Evolutionary conservation across 768 basidiomycete species (phyloP), one percentile per base, ranked within the genome.

Genomic region (Favolaschia claudopus): DNA sequence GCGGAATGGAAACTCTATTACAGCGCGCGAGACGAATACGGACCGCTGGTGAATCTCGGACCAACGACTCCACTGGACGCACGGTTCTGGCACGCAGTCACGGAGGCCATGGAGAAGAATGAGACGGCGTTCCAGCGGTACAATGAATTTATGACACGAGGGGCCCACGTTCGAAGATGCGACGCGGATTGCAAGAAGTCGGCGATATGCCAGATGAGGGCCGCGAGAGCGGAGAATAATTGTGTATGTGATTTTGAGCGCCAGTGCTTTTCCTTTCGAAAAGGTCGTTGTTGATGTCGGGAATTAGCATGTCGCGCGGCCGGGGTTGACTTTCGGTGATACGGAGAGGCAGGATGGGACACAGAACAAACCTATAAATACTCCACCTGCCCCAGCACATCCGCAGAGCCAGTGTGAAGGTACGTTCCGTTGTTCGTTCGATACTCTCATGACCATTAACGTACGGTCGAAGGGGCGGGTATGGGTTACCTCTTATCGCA

Each of bases 61-160:
- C 63, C 76, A 0, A 71, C 55, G 2, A 70, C 76, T 44, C 67
- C 85, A 1, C 74, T 88, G 13, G 75, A 72, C 24, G 77, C 85
- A 3, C 70, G 79, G 9, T 88, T 88, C 72, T 88, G 86, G 87
- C 87, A 88, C 67, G 71, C 72, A 39, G 75, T 87, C 8, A 87
- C 86, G 0, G 85, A 85, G 52, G 79, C 74, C 0, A 83, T 87
- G 58, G 79, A 71, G 37, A 56, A 69, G 19, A 81, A 86, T 63
- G 78, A 82, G 34, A 69, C 71, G 14, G 76, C 78, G 4, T 83
- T 82, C 60, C 68, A 80, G 37, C 67, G 79, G 31, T 87, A 79
- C 71, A 81, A 80, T 63, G 72, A 70, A 22, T 80, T 79, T 62
- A 71, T 76, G 34, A 77, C 75, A 9, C 70, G 80, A n/a, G 81